phyloP scores from a whole-genome alignment of 768 basidiomycete genomes.

The Paxillus rubicundulus region DNA sequence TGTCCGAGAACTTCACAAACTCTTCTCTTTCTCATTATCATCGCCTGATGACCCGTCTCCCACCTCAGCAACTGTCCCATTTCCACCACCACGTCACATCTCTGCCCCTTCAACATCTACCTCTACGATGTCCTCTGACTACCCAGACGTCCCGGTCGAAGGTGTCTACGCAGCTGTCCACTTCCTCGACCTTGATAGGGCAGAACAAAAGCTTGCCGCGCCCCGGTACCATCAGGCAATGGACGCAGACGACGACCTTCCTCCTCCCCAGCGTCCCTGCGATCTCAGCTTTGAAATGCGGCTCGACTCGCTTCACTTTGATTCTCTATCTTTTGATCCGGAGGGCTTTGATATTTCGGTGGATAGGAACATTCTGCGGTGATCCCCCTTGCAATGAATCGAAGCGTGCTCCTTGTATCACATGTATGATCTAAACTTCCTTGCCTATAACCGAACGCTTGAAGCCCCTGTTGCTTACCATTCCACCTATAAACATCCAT shows the following conservation, averaged over 20 bases:
- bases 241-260: not conserved
- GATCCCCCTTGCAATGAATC: slow-evolving; percentile 6
- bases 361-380: slow-evolving; percentile 17
- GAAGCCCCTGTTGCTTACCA: not conserved
- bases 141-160: slow-evolving; percentile 19
- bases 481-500: not conserved
- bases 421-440: slow-evolving; percentile 9
- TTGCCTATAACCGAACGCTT: not conserved
- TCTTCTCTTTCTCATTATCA: slow-evolving; percentile 30
- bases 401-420: not conserved
- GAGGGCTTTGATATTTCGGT: slow-evolving; percentile 44
- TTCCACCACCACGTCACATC: not conserved
- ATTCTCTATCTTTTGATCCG: slow-evolving; percentile 64
- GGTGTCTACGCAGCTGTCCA: slow-evolving; percentile 12
- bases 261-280: slow-evolving; percentile 16
- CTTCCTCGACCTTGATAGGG: slow-evolving; percentile 17
- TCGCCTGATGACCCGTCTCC: slow-evolving; percentile 12
- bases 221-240: slow-evolving; percentile 5
- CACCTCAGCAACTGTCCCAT: not conserved
- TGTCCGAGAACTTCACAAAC: slow-evolving; percentile 35
- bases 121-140: slow-evolving; percentile 10
- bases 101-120: slow-evolving; percentile 11
- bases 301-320: slow-evolving; percentile 73
- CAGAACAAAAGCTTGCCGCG: slow-evolving; percentile 14
- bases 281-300: slow-evolving; percentile 61